Base-by-base conservation (phyloP, 2,329 filamentous ascomycete genomes). In the Podosphaera aphanis region DNA sequence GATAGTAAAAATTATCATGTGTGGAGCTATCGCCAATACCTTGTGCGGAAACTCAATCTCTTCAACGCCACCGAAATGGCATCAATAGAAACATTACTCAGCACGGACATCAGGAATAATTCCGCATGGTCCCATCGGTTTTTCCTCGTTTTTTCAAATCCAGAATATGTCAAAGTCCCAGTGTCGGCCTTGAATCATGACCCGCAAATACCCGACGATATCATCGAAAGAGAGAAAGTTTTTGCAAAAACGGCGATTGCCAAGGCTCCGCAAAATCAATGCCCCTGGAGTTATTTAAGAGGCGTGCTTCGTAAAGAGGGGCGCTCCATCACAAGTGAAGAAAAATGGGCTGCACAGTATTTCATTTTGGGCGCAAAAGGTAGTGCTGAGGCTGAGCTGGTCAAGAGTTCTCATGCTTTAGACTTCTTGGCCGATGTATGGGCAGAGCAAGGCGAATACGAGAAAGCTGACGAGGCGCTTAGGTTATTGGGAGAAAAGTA, bases 1-100 rank as follows among this genome's bases (percentile, higher is more conserved):
- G 90, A 98, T 60, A 74, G 80, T 43, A 98, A 98, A 65, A 98
- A 98, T 66, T 95, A 98, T 61, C 90, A 98, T 60, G 90, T 95
- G 42, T 98, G 90, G 90, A 84, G 79, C 46, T 98, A 95, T 65
- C 72, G 90, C 48, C 84, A 93, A 60, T 76, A 73, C 57, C 61
- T 78, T 18, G 71, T 77, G 36, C 64, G 65, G 44, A 74, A 73
- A 57, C 62, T 80, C 68, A 78, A 75, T 59, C 79, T 64, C 67
- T 93, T 62, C 61, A 44, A 62, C 76, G 40, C 54, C 37, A 46
- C 69, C 42, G 77, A 98, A 67, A 66, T 92, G 18, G 62, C 66
- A 44, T 76, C 78, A 49, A 74, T 83, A 29, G 79, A 90, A 58
- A 63, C 63, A 35, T 71, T 93, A 60, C 71, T 98, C 48, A 67